phyloP scores from a whole-genome alignment of 2,329 filamentous ascomycete genomes.

The Myriosclerotinia curreyana region DNA sequence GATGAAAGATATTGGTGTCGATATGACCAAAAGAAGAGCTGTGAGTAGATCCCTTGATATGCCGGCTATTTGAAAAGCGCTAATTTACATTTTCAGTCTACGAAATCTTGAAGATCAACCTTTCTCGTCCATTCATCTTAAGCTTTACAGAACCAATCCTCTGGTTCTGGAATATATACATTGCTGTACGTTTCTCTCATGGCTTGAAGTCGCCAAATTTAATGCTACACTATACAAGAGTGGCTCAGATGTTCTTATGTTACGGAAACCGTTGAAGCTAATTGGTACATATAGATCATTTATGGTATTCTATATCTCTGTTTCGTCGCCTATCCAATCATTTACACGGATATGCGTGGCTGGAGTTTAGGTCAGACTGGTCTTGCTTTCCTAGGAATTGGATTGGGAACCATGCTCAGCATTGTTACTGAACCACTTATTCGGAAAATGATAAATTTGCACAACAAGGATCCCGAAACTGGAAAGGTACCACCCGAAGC shows the following conservation, averaged over 20 bases:
- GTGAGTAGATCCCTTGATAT: conserved; percentile 7
- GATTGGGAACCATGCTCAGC: conserved; percentile 60
- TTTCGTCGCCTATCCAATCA: conserved; percentile 86
- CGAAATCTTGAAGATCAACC: conserved; percentile 68
- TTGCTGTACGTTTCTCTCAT: conserved; percentile 46
- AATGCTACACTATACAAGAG: not conserved
- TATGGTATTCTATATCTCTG: conserved; percentile 87
- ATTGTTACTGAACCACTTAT: conserved; percentile 68
- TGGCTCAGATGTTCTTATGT: not conserved
- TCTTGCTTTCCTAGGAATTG: conserved; percentile 72
- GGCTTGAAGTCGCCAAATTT: not conserved
- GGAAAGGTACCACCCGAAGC: conserved; percentile 74
- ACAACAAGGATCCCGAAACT: conserved; percentile 71
- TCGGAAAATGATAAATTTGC: conserved; percentile 72
- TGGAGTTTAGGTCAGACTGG: conserved; percentile 74
- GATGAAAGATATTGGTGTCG: conserved; percentile 74
- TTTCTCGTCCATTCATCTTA: conserved; percentile 75
- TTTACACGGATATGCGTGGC: conserved; percentile 69
- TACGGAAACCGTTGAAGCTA: not conserved
- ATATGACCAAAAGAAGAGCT: conserved; percentile 46
- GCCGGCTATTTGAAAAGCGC: not conserved
- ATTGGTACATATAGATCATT: conserved; percentile 50
- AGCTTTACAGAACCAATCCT: conserved; percentile 78
- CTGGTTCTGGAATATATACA: conserved; percentile 67
- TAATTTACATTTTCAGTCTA: conserved; percentile 49